A percentile compares a stretch with the other conserved stretches of the same genome.
Conservation (phyloP, 805 yeast species). For the Ogataea salicorniae region DNA sequence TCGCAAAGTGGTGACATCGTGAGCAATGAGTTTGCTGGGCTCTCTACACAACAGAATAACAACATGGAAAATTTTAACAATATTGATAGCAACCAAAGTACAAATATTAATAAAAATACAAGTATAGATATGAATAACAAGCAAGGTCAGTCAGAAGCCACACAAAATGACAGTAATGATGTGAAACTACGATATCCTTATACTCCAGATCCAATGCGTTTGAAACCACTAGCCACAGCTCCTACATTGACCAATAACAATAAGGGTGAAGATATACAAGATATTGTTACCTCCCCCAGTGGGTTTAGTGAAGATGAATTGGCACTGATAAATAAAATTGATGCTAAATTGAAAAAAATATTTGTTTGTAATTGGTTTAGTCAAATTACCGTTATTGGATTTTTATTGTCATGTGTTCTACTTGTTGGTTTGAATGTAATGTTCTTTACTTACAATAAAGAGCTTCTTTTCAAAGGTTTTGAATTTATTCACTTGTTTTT, state of each 20-base stretch:
- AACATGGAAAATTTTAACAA: no score
- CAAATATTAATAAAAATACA: no score
- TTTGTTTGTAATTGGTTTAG: constrained; percentile 3
- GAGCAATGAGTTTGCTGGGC: no score
- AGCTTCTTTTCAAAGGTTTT: not conserved
- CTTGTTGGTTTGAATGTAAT: not conserved
- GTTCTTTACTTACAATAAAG: not conserved
- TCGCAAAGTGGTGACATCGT: no score
- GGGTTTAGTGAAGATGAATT: constrained; percentile 2
- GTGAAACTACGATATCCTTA: not conserved
- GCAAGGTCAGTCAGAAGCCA: not conserved
- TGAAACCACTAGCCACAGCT: not conserved
- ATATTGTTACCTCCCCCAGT: not conserved
- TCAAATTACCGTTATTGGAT: constrained; percentile 1
- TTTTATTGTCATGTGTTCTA: not conserved
- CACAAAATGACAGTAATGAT: not conserved
- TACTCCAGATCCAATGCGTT: not conserved
- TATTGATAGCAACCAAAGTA: no score
- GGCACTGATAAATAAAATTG: constrained; percentile 3
- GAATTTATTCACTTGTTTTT: constrained; percentile 8
- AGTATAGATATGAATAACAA: no score
- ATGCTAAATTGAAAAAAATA: constrained; percentile 1
- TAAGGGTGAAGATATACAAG: not conserved
- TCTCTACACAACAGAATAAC: no score
- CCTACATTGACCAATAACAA: no score